Evolutionary conservation across 2,329 filamentous ascomycete genomes (phyloP), one percentile per base, ranked within the genome.

Genomic region (Ophiostoma piceae): DNA sequence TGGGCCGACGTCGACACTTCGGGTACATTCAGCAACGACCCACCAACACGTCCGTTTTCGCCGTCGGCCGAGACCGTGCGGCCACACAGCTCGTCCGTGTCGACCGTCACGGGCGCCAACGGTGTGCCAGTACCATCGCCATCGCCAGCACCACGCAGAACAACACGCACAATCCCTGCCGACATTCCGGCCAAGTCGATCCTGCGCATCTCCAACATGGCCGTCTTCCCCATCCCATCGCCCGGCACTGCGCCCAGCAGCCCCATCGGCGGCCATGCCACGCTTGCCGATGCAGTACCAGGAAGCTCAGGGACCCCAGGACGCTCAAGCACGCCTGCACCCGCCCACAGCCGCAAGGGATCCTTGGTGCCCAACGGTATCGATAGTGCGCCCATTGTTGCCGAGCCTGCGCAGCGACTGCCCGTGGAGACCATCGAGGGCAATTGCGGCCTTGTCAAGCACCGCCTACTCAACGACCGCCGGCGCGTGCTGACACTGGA

Each of bases 401-500:
- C 84, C 14, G 81, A 90, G 68, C 90, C 92, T 0, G 84, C 92
- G 67, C 85, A 91, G 74, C 82, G 87, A 68, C 78, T 89, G 69
- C 90, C 90, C 1, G 87, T 89, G 73, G 92, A 94, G 77, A 92
- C 91, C 0, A 95, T 99, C 66, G 93, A 97, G 79, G 95, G 95
- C 1, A 94, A 97, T 76, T 94, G 97, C 79, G 95, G 95, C 11
- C 81, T 99, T 68, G 92, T 98, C 72, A 99, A 98, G 79, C 92
- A 97, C 78, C 89, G 90, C 75, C 85, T 98, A 74, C 83, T 99
- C 72, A 98, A 96, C 78, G 94, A 99, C 77, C 87, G 94, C 74
- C 90, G 92, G 76, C 87, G 93, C 71, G 94, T 96, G 3, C 82
- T 99, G 73, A 99, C 95, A 0, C 82, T 97, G 68, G 95, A 99